These are phyloP conservation scores for Monilinia fructigena DNA, from an alignment of 2,329 filamentous ascomycete species.

Conservation along the genomic window DNA sequence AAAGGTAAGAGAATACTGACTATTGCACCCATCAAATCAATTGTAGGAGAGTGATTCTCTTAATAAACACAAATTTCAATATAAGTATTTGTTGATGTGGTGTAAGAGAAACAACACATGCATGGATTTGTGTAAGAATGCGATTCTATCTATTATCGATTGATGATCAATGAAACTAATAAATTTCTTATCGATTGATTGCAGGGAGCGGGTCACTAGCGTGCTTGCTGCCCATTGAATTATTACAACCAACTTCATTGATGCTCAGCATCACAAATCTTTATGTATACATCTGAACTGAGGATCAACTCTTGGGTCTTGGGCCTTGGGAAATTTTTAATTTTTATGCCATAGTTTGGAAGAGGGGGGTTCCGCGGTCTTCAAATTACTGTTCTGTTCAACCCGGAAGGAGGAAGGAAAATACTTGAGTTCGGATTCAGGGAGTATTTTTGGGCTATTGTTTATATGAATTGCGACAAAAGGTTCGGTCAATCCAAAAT, in stretches of 20 bases:
- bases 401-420: neutral
- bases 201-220: neutral
- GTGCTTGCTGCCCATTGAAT: neutral
- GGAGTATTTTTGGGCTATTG: neutral
- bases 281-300: neutral
- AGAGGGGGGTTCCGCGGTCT: neutral
- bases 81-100: neutral
- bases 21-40: neutral
- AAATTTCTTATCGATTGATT: constrained; percentile 9
- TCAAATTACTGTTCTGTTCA: neutral
- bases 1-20: neutral
- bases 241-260: neutral
- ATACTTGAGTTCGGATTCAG: neutral
- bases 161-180: no score
- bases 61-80: neutral
- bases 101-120: no score
- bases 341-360: neutral
- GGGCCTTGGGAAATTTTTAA: no score
- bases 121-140: no score
- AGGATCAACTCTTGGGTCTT: neutral
- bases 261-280: neutral
- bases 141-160: no score
- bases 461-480: constrained; percentile 8
- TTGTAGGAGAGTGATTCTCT: neutral
- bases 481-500: neutral